Evolutionary conservation across 805 yeast species (phyloP).

Genomic region (Starmerella vitae): DNA sequence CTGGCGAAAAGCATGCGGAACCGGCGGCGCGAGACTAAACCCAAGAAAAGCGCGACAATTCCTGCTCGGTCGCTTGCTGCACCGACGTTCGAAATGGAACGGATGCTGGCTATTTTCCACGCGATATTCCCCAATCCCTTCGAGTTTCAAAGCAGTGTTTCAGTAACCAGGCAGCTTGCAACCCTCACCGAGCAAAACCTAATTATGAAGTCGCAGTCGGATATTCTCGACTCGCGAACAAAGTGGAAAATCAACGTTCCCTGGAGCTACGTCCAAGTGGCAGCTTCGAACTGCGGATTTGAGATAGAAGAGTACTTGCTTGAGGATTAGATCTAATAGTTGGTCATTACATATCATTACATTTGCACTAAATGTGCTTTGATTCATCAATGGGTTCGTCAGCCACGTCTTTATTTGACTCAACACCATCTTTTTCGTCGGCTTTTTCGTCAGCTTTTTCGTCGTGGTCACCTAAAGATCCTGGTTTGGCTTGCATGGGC

Average conservation of each 20-base stretch:
- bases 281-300: constrained; percentile 53
- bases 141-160: constrained; percentile 27
- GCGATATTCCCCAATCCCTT: constrained; percentile 44
- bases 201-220: constrained; percentile 32
- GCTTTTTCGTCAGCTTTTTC: too few species aligned
- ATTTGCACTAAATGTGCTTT: too few species aligned
- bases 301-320: constrained; percentile 49
- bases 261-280: constrained; percentile 47
- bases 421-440: too few species aligned
- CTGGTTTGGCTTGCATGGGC: too few species aligned
- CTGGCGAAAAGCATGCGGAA: constrained; percentile 38
- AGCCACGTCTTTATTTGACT: too few species aligned
- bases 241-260: constrained; percentile 69
- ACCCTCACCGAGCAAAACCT: constrained; percentile 45
- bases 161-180: constrained; percentile 40
- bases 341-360: background rate
- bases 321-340: constrained; percentile 26
- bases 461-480: too few species aligned
- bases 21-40: constrained; percentile 30
- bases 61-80: constrained; percentile 58
- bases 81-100: constrained; percentile 59
- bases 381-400: too few species aligned
- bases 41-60: constrained; percentile 35
- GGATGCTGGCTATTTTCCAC: constrained; percentile 65
- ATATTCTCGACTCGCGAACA: constrained; percentile 50